phyloP scores from a whole-genome alignment of 441 rosid species.

The Jatropha podagrica region DNA sequence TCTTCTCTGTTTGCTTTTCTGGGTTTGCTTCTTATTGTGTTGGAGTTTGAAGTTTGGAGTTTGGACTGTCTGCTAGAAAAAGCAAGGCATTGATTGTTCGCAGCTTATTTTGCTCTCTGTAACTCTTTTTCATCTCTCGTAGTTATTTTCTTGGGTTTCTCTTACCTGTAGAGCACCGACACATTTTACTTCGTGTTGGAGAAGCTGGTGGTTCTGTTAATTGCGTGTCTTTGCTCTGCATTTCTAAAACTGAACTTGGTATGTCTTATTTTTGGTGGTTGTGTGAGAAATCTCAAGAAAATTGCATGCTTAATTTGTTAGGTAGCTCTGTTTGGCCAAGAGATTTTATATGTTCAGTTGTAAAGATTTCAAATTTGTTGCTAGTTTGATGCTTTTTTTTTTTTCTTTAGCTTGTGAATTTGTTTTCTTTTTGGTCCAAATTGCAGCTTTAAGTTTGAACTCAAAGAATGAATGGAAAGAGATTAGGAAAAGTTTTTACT shows the following conservation, averaged over 20 bases:
- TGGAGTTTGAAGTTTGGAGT: slow-evolving; percentile 17
- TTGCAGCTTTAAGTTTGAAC: slow-evolving; percentile 10
- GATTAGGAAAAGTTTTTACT: background rate
- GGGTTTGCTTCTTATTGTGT: background rate
- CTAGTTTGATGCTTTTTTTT: background rate
- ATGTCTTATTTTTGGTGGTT: slow-evolving; percentile 9
- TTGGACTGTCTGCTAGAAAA: background rate
- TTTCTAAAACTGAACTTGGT: slow-evolving; percentile 31
- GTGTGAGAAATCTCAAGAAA: slow-evolving; percentile 6
- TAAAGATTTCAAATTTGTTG: slow-evolving; percentile 4
- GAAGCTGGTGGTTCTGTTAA: slow-evolving; percentile 13
- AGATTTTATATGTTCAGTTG: background rate
- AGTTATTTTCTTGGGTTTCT: background rate
- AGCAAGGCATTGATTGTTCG: slow-evolving; percentile 9
- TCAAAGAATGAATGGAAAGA: slow-evolving; percentile 2
- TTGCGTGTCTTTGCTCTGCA: slow-evolving; percentile 23
- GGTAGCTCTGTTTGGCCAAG: background rate
- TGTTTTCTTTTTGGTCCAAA: background rate
- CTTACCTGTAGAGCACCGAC: slow-evolving; percentile 30
- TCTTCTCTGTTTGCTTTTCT: background rate
- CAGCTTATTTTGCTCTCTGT: background rate
- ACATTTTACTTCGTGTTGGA: slow-evolving; percentile 7
- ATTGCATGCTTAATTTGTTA: slow-evolving; percentile 16
- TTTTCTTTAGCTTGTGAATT: background rate
- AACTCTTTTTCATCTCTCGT: background rate